Percentiles rank a stretch among this genome's conserved stretches.
Conservation (phyloP, 108 stramenopile genomes). For the Cyclotella cryptica region DNA sequence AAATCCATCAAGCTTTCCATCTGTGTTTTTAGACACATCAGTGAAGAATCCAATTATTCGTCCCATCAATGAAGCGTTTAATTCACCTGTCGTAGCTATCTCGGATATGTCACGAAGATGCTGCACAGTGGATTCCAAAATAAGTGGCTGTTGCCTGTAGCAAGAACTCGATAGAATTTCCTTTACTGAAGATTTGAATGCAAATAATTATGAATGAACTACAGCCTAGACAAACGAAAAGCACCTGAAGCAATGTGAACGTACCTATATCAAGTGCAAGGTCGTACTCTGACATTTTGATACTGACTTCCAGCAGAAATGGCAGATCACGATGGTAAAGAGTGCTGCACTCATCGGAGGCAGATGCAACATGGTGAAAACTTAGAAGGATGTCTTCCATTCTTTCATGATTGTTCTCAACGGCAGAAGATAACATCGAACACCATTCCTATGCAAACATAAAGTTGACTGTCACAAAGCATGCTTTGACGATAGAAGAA, state of each 20-base stretch:
- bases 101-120: conserved; percentile 48
- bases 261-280: conserved; percentile 76
- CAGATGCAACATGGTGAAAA: conserved; percentile 70
- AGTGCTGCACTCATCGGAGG: conserved; percentile 54
- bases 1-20: conserved; percentile 7
- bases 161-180: conserved; percentile 46
- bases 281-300: conserved; percentile 59
- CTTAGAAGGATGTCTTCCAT: conserved; percentile 27
- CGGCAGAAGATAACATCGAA: conserved; percentile 53
- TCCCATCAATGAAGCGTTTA: conserved; percentile 43
- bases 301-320: conserved; percentile 65
- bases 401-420: conserved; percentile 15
- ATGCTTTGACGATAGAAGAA: neutral
- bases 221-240: neutral
- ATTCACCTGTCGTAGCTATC: conserved; percentile 34
- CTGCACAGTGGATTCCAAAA: conserved; percentile 36
- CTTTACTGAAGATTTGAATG: conserved; percentile 20
- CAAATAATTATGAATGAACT: neutral
- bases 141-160: conserved; percentile 20
- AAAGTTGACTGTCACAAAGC: neutral
- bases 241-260: neutral
- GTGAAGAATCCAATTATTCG: conserved; percentile 54
- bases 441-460: conserved; percentile 72
- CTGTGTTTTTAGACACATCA: conserved; percentile 34
- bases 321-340: conserved; percentile 71